phyloP scores from a whole-genome alignment of 202 grass and related monocot genomes.

The Cymbopogon flexuosus region DNA sequence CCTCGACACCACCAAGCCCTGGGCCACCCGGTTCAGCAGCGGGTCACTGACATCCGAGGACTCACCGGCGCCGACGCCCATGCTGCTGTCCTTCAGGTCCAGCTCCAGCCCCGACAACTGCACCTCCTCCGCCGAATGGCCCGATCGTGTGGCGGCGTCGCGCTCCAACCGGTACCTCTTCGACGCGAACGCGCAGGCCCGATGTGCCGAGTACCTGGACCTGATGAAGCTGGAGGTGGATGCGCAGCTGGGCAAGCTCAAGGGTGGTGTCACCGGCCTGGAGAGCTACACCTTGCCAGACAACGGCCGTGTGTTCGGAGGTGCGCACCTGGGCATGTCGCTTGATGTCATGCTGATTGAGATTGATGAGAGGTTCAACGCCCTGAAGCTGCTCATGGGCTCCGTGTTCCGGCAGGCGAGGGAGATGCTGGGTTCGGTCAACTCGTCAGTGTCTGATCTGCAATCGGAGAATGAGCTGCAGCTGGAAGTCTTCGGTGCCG shows the following conservation, averaged over 20 bases:
- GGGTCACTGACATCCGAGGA: conserved; percentile 46
- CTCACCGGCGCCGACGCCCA: conserved; percentile 31
- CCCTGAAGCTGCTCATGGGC: conserved; percentile 55
- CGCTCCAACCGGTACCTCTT: conserved; percentile 15
- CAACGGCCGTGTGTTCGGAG: conserved; percentile 9
- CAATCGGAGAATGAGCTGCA: conserved; percentile 75
- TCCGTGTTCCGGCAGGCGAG: conserved; percentile 55
- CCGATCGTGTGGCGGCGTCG: conserved; percentile 5
- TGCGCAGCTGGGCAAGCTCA: conserved; percentile 46
- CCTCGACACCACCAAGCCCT: conserved; percentile 15
- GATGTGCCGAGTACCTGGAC: conserved; percentile 34
- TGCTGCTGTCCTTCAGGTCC: conserved; percentile 39
- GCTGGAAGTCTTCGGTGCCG: conserved; percentile 48
- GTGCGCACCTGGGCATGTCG: conserved; percentile 40
- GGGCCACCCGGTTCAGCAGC: conserved; percentile 13
- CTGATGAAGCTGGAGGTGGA: conserved; percentile 44
- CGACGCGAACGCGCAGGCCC: conserved; percentile 12
- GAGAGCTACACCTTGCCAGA: conserved; percentile 37
- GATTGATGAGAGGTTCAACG: conserved; percentile 71
- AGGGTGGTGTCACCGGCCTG: conserved; percentile 44
- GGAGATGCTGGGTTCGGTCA: conserved; percentile 45
- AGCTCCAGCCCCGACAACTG: conserved; percentile 32
- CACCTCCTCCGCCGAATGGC: conserved; percentile 27
- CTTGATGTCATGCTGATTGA: conserved; percentile 53
- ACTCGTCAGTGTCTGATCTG: conserved; percentile 48